phyloP scores from a whole-genome alignment of 768 basidiomycete species.

The Grammothele lineata region DNA sequence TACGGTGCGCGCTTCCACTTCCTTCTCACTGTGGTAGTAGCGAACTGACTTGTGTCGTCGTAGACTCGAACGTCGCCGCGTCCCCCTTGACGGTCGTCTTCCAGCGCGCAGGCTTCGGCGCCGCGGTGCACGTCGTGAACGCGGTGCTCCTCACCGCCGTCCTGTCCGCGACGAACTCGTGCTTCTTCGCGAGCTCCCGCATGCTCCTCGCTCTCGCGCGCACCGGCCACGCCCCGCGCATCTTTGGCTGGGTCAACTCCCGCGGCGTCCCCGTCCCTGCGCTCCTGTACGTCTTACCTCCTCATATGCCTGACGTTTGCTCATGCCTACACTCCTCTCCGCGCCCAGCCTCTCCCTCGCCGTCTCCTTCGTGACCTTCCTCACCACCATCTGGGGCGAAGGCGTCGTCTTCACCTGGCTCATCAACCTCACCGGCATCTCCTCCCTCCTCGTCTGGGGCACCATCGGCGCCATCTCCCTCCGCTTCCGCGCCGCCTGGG shows the following conservation, averaged over 20 bases:
- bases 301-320: neutral
- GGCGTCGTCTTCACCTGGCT: slow-evolving; percentile 56
- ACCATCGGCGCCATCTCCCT: slow-evolving; percentile 51
- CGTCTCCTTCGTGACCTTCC: slow-evolving; percentile 46
- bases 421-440: slow-evolving; percentile 61
- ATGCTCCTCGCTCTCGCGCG: slow-evolving; percentile 60
- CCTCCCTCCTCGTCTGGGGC: slow-evolving; percentile 64
- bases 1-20: slow-evolving; percentile 28
- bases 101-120: slow-evolving; percentile 56
- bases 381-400: slow-evolving; percentile 56
- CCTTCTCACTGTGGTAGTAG: neutral
- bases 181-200: slow-evolving; percentile 62
- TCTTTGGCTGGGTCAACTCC: slow-evolving; percentile 63
- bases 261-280: slow-evolving; percentile 60
- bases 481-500: slow-evolving; percentile 62
- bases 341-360: slow-evolving; percentile 40
- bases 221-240: slow-evolving; percentile 56
- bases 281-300: slow-evolving; percentile 29
- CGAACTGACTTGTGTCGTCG: neutral
- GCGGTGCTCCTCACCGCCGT: slow-evolving; percentile 64
- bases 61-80: slow-evolving; percentile 47
- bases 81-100: slow-evolving; percentile 66
- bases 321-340: neutral
- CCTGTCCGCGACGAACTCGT: slow-evolving; percentile 59
- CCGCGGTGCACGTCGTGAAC: slow-evolving; percentile 59